phyloP scores from a whole-genome alignment of 441 rosid genomes.

The Syzygium malaccense region DNA sequence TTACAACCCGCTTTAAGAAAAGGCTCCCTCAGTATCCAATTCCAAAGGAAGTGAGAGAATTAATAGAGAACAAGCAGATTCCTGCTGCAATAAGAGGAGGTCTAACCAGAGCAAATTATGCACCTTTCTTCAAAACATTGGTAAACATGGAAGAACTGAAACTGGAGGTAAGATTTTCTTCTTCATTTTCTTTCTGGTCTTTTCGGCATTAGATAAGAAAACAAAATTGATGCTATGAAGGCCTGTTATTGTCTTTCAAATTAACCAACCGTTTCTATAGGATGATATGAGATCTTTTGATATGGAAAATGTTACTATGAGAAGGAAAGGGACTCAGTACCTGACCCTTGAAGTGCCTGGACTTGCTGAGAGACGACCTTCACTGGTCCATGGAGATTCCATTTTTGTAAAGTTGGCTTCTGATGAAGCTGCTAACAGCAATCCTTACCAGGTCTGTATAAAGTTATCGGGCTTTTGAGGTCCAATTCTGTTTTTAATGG shows the following conservation, averaged over 20 bases:
- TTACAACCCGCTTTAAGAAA: conserved; percentile 4
- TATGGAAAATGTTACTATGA: conserved; percentile 47
- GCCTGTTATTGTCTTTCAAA: not conserved
- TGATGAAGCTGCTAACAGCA: conserved; percentile 11
- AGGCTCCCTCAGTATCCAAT: conserved; percentile 45
- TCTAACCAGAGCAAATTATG: conserved; percentile 32
- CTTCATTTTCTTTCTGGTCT: not conserved
- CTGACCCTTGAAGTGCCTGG: conserved; percentile 59
- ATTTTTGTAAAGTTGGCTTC: conserved; percentile 33
- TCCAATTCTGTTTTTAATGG: not conserved
- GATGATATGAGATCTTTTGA: conserved; percentile 53
- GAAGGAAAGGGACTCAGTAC: conserved; percentile 25
- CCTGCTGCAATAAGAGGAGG: conserved; percentile 31
- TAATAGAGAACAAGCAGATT: conserved; percentile 37
- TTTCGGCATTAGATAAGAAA: conserved; percentile 2
- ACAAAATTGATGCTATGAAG: not conserved
- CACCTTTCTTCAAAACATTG: conserved; percentile 32
- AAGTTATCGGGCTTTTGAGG: not conserved
- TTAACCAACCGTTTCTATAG: conserved; percentile 16
- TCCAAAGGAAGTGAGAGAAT: conserved; percentile 41
- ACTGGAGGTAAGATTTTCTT: conserved; percentile 35
- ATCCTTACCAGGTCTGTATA: conserved; percentile 33
- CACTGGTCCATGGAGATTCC: conserved; percentile 51
- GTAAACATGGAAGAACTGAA: conserved; percentile 57
- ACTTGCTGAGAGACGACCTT: conserved; percentile 66